Conservation (phyloP, 2,329 filamentous ascomycete genomes). For the Pseudonectria buxi region DNA sequence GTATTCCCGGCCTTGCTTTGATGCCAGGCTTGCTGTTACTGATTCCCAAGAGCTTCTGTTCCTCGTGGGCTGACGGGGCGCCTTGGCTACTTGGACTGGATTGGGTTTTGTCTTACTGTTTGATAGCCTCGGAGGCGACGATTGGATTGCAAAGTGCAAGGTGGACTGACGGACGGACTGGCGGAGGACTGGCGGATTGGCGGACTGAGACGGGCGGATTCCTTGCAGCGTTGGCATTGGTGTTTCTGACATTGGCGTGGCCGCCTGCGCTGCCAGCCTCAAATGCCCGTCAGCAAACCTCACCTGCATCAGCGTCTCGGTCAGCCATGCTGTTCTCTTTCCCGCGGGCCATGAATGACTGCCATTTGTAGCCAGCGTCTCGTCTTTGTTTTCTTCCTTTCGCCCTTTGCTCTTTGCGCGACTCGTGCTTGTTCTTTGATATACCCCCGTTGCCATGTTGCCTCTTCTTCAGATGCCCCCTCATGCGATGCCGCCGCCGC, state of each 20-base stretch:
- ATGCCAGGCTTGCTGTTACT: too few relatives aligned
- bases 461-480: slow-evolving; percentile 47
- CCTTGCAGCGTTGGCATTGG: slow-evolving; percentile 5
- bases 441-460: slow-evolving; percentile 35
- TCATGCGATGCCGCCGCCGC: slow-evolving; percentile 39
- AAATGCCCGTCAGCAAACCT: slow-evolving; percentile 32
- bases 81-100: too few relatives aligned
- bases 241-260: slow-evolving; percentile 17
- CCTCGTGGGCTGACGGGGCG: too few relatives aligned
- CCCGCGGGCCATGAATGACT: slow-evolving; percentile 37
- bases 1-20: too few relatives aligned
- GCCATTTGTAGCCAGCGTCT: slow-evolving; percentile 15
- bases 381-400: slow-evolving; percentile 19
- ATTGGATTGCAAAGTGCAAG: too few relatives aligned
- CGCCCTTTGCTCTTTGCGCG: slow-evolving; percentile 5
- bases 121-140: too few relatives aligned
- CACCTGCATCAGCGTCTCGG: slow-evolving; percentile 12
- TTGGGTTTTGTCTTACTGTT: too few relatives aligned
- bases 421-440: slow-evolving; percentile 15
- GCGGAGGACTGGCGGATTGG: slow-evolving; percentile 1
- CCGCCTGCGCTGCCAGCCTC: slow-evolving; percentile 24
- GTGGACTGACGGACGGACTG: not conserved
- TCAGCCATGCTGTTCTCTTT: slow-evolving; percentile 33
- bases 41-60: too few relatives aligned
- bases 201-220: slow-evolving; percentile 4